Conservation (phyloP, 306 rosid species). For the Gastrolobium villosum region DNA sequence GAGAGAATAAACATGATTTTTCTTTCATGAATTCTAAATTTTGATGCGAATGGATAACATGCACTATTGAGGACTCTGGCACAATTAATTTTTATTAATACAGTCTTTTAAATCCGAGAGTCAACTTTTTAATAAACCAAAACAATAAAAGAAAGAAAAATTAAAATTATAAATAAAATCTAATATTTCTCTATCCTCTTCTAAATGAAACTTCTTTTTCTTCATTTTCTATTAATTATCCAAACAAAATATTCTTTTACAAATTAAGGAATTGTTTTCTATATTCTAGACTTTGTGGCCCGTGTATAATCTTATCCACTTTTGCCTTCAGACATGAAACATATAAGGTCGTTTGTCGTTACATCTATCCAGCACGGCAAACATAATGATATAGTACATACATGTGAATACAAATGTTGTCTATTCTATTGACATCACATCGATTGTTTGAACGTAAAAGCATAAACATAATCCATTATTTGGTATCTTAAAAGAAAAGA, state of each 20-base stretch:
- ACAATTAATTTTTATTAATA: too few species aligned
- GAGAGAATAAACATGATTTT: too few species aligned
- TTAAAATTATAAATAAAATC: too few species aligned
- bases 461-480: conserved; percentile 16
- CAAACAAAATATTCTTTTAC: not conserved
- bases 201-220: too few species aligned
- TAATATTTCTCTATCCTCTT: too few species aligned
- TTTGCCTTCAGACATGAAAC: conserved; percentile 18
- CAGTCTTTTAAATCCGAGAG: too few species aligned
- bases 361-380: conserved; percentile 5
- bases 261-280: not conserved
- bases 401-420: not conserved
- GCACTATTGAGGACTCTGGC: too few species aligned
- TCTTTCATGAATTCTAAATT: too few species aligned
- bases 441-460: conserved; percentile 28
- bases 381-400: not conserved
- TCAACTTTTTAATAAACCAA: too few species aligned
- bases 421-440: not conserved
- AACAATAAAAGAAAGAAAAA: too few species aligned
- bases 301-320: conserved; percentile 41
- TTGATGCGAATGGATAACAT: too few species aligned
- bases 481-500: conserved; percentile 34
- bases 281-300: conserved; percentile 29
- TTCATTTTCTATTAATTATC: not conserved
- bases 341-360: not conserved